These are phyloP conservation scores for Persicaria tinctoria DNA, from an alignment of 148 eudicot species.

Conservation along the genomic window DNA sequence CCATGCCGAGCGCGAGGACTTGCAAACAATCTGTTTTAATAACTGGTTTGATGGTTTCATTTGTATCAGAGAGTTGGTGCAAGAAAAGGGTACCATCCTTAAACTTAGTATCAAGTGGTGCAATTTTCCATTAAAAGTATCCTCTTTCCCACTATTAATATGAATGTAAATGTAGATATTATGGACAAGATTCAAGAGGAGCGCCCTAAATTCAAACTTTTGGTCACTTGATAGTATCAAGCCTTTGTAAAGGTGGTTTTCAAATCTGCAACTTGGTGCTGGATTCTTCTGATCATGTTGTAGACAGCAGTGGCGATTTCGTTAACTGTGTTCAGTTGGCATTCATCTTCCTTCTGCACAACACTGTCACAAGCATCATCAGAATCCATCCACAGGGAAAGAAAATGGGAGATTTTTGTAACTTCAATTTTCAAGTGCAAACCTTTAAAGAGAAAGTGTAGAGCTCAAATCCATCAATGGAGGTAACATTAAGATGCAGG, in stretches of 20 bases:
- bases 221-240: too few relatives aligned
- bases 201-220: too few relatives aligned
- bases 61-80: too few relatives aligned
- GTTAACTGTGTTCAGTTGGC: conserved; percentile 35
- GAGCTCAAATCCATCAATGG: conserved; percentile 34
- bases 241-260: neutral
- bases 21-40: neutral
- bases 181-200: too few relatives aligned
- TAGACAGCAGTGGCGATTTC: conserved; percentile 40
- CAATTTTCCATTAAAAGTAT: too few relatives aligned
- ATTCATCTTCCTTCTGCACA: conserved; percentile 41
- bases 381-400: neutral
- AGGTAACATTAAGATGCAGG: conserved; percentile 48
- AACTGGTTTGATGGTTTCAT: neutral
- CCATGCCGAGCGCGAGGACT: neutral
- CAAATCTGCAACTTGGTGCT: neutral
- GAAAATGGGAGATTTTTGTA: neutral
- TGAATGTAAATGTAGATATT: too few relatives aligned
- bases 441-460: conserved; percentile 51
- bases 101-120: too few relatives aligned
- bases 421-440: conserved; percentile 1
- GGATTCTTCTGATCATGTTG: conserved; percentile 32
- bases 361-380: neutral
- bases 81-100: too few relatives aligned
- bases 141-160: too few relatives aligned